Evolutionary conservation across 306 rosid genomes (phyloP), one percentile per base, ranked within the genome.

Genomic region (Psophocarpus tetragonolobus): DNA sequence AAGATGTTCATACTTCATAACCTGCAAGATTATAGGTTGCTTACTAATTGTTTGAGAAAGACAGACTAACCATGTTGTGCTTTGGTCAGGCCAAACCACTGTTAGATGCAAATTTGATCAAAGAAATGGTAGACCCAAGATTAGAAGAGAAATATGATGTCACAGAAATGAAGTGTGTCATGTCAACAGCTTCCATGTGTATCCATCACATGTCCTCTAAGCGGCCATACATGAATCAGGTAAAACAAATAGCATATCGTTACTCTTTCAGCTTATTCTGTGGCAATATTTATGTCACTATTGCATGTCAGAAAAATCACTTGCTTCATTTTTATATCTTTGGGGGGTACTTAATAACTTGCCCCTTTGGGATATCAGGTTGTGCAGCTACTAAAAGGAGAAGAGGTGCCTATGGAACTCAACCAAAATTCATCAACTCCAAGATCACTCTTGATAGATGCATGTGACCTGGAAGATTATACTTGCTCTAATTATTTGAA

Each of bases 391-490:
- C 86, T 93, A 8, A 85, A 81, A 72, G 97, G 88, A 3, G 97
- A 89, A 33, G 90, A 78, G 29, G 87, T 77, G 53, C 57, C 72
- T 13, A 0, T 78, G 1, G 94, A 93, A 17, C 60, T 75, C 75
- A 88, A 47, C 27, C 87, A 86, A 11, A 85, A 74, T 35, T 54
- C 85, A 3, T 12, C 45, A 10, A 68, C 77, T 5, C 80, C 85
- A 57, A 83, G 87, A 78, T 89, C 91, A 3, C 84, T 79, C 17
- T 33, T 87, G 77, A 44, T 88, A 47, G 94, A 91, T 70, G 90
- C 89, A 8, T 88, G 93, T 82, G 97, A 93, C 80, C 74, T 89
- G 54, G 98, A 93, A 81, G 98, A 91, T 64, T 93, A 91, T 63
- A 85, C 93, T 2, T 87, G 90, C 79, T 79, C 93, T 2, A 93